Conservation (phyloP, 306 rosid genomes). For the Vachellia pachyceras region DNA sequence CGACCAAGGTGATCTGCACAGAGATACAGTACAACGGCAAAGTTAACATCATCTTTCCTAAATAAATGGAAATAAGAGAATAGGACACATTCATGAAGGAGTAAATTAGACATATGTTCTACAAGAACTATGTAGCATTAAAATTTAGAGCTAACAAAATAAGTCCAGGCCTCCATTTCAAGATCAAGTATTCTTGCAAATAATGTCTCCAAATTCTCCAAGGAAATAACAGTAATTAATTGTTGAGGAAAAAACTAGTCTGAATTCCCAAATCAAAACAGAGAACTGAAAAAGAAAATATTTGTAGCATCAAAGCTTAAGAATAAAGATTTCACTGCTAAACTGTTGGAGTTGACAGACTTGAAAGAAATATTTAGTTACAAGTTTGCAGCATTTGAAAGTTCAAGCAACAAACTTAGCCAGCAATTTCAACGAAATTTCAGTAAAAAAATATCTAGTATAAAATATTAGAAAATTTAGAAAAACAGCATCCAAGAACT, state of each 20-base stretch:
- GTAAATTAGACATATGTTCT: slow-evolving; percentile 19
- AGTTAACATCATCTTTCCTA: neutral
- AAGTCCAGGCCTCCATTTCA: neutral
- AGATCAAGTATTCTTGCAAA: slow-evolving; percentile 10
- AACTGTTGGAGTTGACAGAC: neutral
- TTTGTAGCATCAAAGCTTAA: neutral
- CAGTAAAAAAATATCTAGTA: neutral
- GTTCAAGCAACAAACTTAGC: neutral
- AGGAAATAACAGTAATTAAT: slow-evolving; percentile 2
- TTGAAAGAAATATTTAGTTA: neutral
- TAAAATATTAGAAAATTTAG: neutral
- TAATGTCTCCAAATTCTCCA: slow-evolving; percentile 11
- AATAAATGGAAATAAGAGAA: neutral
- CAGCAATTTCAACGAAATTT: neutral
- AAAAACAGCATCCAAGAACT: neutral
- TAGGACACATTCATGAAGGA: neutral
- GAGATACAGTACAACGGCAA: slow-evolving; percentile 21
- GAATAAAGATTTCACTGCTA: neutral
- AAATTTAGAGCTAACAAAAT: neutral
- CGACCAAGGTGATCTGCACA: slow-evolving; percentile 94
- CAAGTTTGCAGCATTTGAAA: neutral
- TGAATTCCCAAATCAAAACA: slow-evolving; percentile 18
- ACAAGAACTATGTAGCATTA: neutral
- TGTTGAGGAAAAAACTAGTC: slow-evolving; percentile 17
- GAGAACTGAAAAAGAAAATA: slow-evolving; percentile 10